Conservation (phyloP, 2,329 filamentous ascomycete species). For the Xylogone sp. region DNA sequence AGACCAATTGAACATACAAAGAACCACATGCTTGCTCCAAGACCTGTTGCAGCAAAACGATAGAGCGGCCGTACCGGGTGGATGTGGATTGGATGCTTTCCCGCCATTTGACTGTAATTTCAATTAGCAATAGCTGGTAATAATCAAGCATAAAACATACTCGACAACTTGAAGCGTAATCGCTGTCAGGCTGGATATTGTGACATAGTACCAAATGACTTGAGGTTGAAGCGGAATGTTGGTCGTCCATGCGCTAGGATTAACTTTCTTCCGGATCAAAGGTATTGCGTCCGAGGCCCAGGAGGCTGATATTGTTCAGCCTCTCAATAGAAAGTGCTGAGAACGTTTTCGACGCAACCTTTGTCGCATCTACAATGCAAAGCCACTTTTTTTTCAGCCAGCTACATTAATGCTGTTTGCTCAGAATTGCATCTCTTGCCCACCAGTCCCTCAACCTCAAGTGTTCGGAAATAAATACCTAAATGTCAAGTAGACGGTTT, state of each 20-base stretch:
- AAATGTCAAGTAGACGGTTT: not conserved
- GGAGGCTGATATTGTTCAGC: not conserved
- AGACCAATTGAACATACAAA: conserved; percentile 62
- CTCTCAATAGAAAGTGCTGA: not conserved
- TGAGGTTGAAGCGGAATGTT: not conserved
- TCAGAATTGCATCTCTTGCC: not conserved
- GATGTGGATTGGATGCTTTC: conserved; percentile 50
- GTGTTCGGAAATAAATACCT: not conserved
- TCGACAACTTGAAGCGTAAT: not conserved
- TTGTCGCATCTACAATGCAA: not conserved
- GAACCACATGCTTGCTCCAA: conserved; percentile 99
- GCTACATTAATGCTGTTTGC: not conserved
- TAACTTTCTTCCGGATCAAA: not conserved
- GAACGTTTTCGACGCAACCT: not conserved
- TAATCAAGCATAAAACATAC: not conserved
- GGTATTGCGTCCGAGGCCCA: not conserved
- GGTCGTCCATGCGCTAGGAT: not conserved
- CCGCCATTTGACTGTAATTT: conserved; percentile 22
- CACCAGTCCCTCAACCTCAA: not conserved
- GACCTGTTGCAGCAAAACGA: conserved; percentile 77
- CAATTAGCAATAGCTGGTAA: conserved; percentile 5
- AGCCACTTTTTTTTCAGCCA: not conserved
- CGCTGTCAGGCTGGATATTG: not conserved
- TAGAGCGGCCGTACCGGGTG: conserved; percentile 68
- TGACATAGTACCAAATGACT: no score